These are phyloP conservation scores for Hypoxylon sp. DNA, from an alignment of 2,329 filamentous ascomycete genomes.

Conservation along the genomic window DNA sequence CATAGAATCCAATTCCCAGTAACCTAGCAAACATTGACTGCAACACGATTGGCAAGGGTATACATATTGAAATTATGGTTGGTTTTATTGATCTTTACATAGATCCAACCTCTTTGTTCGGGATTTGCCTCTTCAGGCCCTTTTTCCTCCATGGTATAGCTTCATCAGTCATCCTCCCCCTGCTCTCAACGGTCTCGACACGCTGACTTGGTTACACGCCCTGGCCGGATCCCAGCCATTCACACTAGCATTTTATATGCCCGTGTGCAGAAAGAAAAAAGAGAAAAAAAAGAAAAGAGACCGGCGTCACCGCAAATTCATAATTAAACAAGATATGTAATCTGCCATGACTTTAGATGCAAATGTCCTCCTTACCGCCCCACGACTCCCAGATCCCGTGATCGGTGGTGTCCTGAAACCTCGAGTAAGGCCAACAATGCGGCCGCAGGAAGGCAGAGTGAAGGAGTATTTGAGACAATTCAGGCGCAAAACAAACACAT, in stretches of 20 bases:
- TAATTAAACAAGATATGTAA: conserved; percentile 70
- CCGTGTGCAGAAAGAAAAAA: conserved; percentile 48
- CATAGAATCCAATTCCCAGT: conserved; percentile 13
- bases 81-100: conserved; percentile 45
- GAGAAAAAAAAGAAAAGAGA: conserved; percentile 50
- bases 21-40: conserved; percentile 25
- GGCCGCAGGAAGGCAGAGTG: conserved; percentile 47
- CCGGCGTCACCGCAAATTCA: conserved; percentile 56
- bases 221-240: conserved; percentile 46
- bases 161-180: conserved; percentile 46
- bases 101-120: conserved; percentile 42
- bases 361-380: conserved; percentile 46
- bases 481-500: conserved; percentile 53
- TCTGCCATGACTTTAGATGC: conserved; percentile 58
- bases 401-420: conserved; percentile 47
- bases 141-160: conserved; percentile 42
- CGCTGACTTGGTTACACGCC: conserved; percentile 31
- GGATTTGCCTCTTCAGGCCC: conserved; percentile 35
- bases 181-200: conserved; percentile 30
- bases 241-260: conserved; percentile 48
- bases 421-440: conserved; percentile 43
- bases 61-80: conserved; percentile 43
- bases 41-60: conserved; percentile 32
- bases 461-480: conserved; percentile 47
- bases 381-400: conserved; percentile 47